Percentiles rank a stretch among this genome's conserved stretches.
These are phyloP conservation scores for Eucalyptus pumila DNA, from an alignment of 345 rosid species.

Conservation along the genomic window DNA sequence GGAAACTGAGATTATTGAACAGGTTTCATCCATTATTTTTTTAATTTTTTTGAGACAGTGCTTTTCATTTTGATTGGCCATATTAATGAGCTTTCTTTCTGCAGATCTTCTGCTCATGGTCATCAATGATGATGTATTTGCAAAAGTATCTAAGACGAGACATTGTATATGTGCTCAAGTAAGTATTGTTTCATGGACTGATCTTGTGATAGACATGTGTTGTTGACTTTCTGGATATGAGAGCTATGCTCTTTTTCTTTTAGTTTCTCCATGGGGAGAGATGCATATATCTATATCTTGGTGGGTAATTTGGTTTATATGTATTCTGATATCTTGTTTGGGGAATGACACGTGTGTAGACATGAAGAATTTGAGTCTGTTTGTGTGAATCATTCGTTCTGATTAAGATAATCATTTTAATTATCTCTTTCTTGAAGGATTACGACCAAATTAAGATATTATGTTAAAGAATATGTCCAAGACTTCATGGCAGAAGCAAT, in stretches of 20 bases:
- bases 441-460: slow-evolving; percentile 55
- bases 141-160: slow-evolving; percentile 52
- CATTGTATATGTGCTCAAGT: slow-evolving; percentile 52
- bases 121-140: slow-evolving; percentile 49
- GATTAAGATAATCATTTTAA: neutral
- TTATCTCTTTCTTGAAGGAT: slow-evolving; percentile 28
- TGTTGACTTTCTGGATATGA: neutral
- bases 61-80: neutral
- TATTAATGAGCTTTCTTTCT: neutral
- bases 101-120: slow-evolving; percentile 81
- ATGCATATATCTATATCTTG: neutral
- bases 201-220: neutral
- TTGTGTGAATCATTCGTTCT: neutral
- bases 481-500: slow-evolving; percentile 67
- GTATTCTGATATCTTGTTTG: neutral
- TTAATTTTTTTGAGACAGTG: neutral
- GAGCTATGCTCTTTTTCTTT: neutral
- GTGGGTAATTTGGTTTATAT: neutral
- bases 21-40: slow-evolving; percentile 27
- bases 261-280: neutral
- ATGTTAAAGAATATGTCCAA: slow-evolving; percentile 49
- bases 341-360: neutral
- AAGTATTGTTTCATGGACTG: neutral
- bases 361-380: neutral
- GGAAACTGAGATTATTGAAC: slow-evolving; percentile 86